Evolutionary conservation across 2,329 filamentous ascomycete genomes (phyloP).

Genomic region (Penicillium olsonii): DNA sequence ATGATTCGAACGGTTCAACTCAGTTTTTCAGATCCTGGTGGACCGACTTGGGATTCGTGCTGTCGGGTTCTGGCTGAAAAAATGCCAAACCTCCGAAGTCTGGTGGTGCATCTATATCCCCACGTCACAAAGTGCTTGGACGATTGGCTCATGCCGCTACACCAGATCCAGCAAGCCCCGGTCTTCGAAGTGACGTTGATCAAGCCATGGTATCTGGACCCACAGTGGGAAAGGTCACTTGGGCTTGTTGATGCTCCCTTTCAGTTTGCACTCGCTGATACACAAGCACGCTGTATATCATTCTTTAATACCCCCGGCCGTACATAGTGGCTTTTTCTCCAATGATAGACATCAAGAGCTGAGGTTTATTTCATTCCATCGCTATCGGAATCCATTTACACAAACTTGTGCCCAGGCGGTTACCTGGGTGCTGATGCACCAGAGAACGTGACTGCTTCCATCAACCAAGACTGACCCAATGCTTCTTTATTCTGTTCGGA

Average conservation of each 20-base stretch:
- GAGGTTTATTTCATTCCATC: background rate
- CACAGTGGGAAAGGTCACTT: background rate
- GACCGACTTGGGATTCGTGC: background rate
- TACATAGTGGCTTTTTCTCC: no score
- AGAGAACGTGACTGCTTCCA: no score
- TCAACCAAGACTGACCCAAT: no score
- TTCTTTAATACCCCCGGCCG: background rate
- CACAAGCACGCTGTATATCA: background rate
- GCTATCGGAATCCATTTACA: background rate
- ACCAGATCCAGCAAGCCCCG: background rate
- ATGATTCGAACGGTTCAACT: slow-evolving; percentile 1
- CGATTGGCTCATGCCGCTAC: background rate
- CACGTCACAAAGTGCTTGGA: background rate
- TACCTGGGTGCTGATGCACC: no score
- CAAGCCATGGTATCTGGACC: background rate
- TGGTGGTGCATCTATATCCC: slow-evolving; percentile 3
- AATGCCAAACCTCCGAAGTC: background rate
- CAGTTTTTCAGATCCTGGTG: background rate
- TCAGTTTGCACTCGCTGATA: background rate
- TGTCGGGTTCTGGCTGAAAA: background rate
- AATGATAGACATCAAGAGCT: background rate
- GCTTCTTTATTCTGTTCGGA: no score
- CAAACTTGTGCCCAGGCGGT: background rate
- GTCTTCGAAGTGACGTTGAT: background rate
- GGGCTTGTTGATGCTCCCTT: slow-evolving; percentile 1